phyloP scores from a whole-genome alignment of 441 rosid genomes.

The Croton setiger region DNA sequence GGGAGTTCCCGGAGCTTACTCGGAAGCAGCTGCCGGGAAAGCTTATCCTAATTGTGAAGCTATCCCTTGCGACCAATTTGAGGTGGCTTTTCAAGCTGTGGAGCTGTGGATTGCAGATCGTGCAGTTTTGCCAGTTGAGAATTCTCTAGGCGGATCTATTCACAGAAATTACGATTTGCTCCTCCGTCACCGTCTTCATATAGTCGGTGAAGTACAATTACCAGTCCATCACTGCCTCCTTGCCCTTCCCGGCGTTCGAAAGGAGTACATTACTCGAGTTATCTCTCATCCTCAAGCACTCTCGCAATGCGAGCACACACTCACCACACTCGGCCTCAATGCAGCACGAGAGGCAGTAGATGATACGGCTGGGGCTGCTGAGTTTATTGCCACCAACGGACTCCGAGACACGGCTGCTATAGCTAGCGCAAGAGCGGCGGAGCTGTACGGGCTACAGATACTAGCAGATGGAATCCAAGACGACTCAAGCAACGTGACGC shows the following conservation, averaged over 20 bases:
- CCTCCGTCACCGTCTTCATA: slow-evolving; percentile 93
- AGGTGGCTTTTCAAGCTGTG: slow-evolving; percentile 88
- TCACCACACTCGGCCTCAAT: slow-evolving; percentile 68
- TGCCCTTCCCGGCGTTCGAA: slow-evolving; percentile 76
- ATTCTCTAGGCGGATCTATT: slow-evolving; percentile 91
- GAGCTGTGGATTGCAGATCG: slow-evolving; percentile 98
- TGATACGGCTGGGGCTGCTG: slow-evolving; percentile 96
- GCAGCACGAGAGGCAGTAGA: slow-evolving; percentile 89
- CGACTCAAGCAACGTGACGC: slow-evolving; percentile 85
- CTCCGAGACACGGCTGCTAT: slow-evolving; percentile 86
- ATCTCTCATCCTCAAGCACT: slow-evolving; percentile 96
- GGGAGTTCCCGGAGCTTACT: slow-evolving; percentile 95
- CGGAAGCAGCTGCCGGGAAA: slow-evolving; percentile 94
- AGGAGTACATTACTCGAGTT: slow-evolving; percentile 69
- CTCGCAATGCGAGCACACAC: slow-evolving; percentile 81
- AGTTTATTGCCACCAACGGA: slow-evolving; percentile 63
- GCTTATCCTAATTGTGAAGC: slow-evolving; percentile 94
- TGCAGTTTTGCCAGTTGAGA: slow-evolving; percentile 83
- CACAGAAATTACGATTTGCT: slow-evolving; percentile 92
- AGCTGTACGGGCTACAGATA: slow-evolving; percentile 70
- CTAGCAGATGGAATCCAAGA: slow-evolving; percentile 92
- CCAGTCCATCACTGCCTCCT: slow-evolving; percentile 94
- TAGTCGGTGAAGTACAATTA: slow-evolving; percentile 88
- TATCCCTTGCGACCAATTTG: slow-evolving; percentile 92
- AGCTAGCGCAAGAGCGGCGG: slow-evolving; percentile 91